These are phyloP conservation scores for Venturia pyrina DNA, from an alignment of 2,329 filamentous ascomycete genomes.

Conservation along the genomic window DNA sequence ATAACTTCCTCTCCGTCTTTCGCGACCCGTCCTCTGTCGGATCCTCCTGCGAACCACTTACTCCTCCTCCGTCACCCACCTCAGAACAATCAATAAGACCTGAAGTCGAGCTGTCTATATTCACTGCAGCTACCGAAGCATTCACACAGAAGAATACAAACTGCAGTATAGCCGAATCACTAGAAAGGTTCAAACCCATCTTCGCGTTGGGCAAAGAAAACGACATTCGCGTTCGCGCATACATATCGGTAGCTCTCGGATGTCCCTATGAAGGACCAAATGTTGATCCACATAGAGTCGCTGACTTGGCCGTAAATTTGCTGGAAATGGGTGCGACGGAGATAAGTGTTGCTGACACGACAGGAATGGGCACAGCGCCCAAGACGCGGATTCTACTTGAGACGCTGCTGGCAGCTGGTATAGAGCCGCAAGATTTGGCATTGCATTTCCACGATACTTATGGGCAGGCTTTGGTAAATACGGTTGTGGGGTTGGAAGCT, in stretches of 20 bases:
- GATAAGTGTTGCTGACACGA: slow-evolving; percentile 83
- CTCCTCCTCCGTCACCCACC: slow-evolving; percentile 28
- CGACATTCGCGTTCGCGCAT: slow-evolving; percentile 62
- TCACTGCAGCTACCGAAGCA: slow-evolving; percentile 70
- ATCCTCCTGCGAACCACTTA: slow-evolving; percentile 39
- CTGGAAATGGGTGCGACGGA: slow-evolving; percentile 85
- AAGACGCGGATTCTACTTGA: slow-evolving; percentile 55
- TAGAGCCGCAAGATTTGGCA: slow-evolving; percentile 61
- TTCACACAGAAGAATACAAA: slow-evolving; percentile 79
- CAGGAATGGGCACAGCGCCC: slow-evolving; percentile 78
- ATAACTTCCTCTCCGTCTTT: slow-evolving; percentile 48
- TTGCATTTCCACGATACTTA: slow-evolving; percentile 89
- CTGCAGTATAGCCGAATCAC: slow-evolving; percentile 64
- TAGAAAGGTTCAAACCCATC: slow-evolving; percentile 59
- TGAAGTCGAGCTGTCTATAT: slow-evolving; percentile 65
- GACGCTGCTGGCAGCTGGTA: slow-evolving; percentile 54
- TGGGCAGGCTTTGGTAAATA: slow-evolving; percentile 75
- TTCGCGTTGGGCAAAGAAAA: slow-evolving; percentile 56
- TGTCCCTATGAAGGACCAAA: slow-evolving; percentile 65
- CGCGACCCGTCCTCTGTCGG: slow-evolving; percentile 28
- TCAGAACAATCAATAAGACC: slow-evolving; percentile 7
- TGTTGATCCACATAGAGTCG: slow-evolving; percentile 49
- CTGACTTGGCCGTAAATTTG: slow-evolving; percentile 52
- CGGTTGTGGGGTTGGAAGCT: slow-evolving; percentile 64
- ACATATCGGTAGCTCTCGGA: slow-evolving; percentile 70